These are phyloP conservation scores for Pochonia chlamydosporia DNA, from an alignment of 2,329 filamentous ascomycete species.

Conservation along the genomic window DNA sequence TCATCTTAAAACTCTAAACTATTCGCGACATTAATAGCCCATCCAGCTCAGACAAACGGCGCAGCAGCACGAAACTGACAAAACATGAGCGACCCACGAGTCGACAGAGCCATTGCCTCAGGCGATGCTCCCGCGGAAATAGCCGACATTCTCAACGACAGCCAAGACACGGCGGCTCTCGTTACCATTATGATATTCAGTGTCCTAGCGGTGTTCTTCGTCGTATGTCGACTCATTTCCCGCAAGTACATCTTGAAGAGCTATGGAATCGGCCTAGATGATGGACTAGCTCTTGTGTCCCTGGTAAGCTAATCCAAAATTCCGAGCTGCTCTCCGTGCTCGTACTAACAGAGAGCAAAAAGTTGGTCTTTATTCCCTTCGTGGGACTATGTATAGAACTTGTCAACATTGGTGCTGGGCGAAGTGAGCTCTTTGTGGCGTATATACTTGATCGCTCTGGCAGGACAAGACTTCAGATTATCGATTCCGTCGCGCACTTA, in stretches of 20 bases:
- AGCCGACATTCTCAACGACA: too few relatives aligned
- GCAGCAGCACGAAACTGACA: too few relatives aligned
- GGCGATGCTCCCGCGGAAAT: too few relatives aligned
- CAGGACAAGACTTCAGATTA: not conserved
- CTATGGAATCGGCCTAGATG: slow-evolving; percentile 1
- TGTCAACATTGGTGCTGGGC: not conserved
- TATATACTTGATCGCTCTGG: not conserved
- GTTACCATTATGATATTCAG: not conserved
- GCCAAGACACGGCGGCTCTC: not conserved
- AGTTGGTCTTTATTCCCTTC: not conserved
- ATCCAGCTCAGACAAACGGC: too few relatives aligned
- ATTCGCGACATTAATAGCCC: too few relatives aligned
- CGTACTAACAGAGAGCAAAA: too few relatives aligned
- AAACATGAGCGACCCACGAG: too few relatives aligned
- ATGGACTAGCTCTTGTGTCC: not conserved
- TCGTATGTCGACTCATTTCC: slow-evolving; percentile 2
- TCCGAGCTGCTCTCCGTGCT: too few relatives aligned
- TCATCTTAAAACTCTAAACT: too few relatives aligned
- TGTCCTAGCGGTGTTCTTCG: not conserved
- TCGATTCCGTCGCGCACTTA: slow-evolving; percentile 2
- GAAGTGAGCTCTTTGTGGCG: not conserved
- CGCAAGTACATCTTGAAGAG: not conserved
- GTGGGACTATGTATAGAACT: not conserved
- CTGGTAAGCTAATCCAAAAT: not conserved
- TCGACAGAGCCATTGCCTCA: too few relatives aligned